These are phyloP conservation scores for Aspergillus persii DNA, from an alignment of 2,329 filamentous ascomycete genomes.

Conservation along the genomic window DNA sequence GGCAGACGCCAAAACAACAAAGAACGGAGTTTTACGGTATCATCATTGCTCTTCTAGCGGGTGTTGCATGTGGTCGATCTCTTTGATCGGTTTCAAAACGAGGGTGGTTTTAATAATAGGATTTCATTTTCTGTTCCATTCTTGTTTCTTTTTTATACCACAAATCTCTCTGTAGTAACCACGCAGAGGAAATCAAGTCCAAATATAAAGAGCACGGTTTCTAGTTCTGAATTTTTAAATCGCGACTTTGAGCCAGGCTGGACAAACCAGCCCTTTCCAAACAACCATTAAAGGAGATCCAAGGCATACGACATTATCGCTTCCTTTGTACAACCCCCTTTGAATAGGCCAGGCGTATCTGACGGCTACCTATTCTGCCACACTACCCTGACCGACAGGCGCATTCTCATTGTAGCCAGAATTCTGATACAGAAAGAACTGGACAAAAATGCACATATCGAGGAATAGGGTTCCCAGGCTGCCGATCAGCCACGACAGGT, in stretches of 20 bases:
- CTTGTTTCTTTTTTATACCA: background rate
- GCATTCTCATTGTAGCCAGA: background rate
- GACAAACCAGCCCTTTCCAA: background rate
- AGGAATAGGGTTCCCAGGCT: slow-evolving; percentile 83
- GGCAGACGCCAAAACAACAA: background rate
- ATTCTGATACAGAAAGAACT: slow-evolving; percentile 81
- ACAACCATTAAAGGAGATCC: background rate
- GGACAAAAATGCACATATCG: slow-evolving; percentile 81
- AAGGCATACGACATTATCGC: background rate
- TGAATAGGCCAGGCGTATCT: background rate
- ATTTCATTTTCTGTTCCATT: background rate
- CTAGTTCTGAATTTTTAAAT: background rate
- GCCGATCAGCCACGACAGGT: slow-evolving; percentile 85
- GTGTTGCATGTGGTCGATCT: background rate
- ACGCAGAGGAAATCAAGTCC: background rate
- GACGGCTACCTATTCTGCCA: background rate
- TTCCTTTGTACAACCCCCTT: background rate
- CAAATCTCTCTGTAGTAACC: background rate
- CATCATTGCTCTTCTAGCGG: background rate
- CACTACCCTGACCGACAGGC: background rate
- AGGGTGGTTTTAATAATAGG: background rate
- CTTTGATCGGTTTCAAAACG: background rate
- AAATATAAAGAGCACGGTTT: background rate
- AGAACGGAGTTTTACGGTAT: background rate
- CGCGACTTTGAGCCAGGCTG: background rate